Evolutionary conservation across 768 basidiomycete genomes (phyloP).

Genomic region (Kwoniella dendrophila): DNA sequence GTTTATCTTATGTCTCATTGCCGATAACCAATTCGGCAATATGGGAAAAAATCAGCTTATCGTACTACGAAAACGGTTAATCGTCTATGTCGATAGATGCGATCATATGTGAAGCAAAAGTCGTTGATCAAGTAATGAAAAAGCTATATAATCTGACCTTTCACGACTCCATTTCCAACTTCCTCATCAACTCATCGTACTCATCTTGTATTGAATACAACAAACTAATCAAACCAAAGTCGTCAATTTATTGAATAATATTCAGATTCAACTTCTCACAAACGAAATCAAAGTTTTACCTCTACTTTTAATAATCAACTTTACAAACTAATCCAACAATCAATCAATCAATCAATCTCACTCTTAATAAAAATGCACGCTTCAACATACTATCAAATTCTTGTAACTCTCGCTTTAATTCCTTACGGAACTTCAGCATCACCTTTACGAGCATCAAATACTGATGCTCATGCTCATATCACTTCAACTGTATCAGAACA

Average conservation of each 20-base stretch:
- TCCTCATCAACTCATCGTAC: slow-evolving; percentile 5
- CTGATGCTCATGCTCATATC: not conserved
- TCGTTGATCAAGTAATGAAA: no score
- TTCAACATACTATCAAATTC: slow-evolving; percentile 6
- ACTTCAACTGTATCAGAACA: no score
- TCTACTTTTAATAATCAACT: not conserved
- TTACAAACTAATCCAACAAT: not conserved
- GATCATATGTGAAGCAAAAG: no score
- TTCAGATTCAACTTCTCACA: no score
- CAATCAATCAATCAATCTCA: not conserved
- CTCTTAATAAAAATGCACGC: slow-evolving; percentile 15
- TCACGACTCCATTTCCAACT: not conserved
- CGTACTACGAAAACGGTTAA: not conserved
- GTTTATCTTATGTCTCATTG: not conserved
- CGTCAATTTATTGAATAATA: no score
- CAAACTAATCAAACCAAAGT: no score
- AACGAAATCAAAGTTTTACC: no score
- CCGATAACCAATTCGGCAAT: not conserved
- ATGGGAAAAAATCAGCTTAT: not conserved
- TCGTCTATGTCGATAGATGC: no score
- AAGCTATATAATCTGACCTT: not conserved
- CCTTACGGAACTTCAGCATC: slow-evolving; percentile 14
- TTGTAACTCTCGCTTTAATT: slow-evolving; percentile 23
- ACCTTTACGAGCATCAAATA: slow-evolving; percentile 6
- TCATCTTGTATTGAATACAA: no score